phyloP scores from a whole-genome alignment of 2,329 filamentous ascomycete species.

The Aspergillus chevalieri region DNA sequence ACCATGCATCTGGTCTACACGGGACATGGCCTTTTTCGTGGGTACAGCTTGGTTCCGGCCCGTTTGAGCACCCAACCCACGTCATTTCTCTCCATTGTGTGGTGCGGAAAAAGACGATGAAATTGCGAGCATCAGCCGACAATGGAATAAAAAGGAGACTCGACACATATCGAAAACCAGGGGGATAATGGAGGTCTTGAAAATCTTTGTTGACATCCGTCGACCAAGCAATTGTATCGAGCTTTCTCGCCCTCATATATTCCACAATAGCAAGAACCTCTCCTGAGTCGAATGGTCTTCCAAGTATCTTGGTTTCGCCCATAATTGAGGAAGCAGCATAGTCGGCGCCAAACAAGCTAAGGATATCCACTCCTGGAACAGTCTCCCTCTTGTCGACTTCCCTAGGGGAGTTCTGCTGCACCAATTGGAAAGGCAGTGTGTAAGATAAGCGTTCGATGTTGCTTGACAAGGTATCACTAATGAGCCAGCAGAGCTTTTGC shows the following conservation, averaged over 20 bases:
- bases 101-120: slow-evolving; percentile 79
- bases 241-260: slow-evolving; percentile 67
- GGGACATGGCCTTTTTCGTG: slow-evolving; percentile 70
- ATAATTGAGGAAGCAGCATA: slow-evolving; percentile 75
- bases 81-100: slow-evolving; percentile 75
- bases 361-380: slow-evolving; percentile 73
- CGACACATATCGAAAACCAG: slow-evolving; percentile 69
- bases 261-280: slow-evolving; percentile 77
- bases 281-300: slow-evolving; percentile 66
- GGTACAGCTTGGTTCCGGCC: slow-evolving; percentile 59
- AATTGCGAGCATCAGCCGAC: slow-evolving; percentile 66
- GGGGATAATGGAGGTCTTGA: slow-evolving; percentile 69
- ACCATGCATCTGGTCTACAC: slow-evolving; percentile 77
- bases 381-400: slow-evolving; percentile 79
- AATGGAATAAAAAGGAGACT: slow-evolving; percentile 75
- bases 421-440: slow-evolving; percentile 69
- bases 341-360: slow-evolving; percentile 77
- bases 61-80: slow-evolving; percentile 35
- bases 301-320: slow-evolving; percentile 78
- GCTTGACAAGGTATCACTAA: slow-evolving; percentile 73
- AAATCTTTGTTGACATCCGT: slow-evolving; percentile 70
- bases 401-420: slow-evolving; percentile 69
- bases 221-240: slow-evolving; percentile 68
- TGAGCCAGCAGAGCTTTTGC: slow-evolving; percentile 80
- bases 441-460: slow-evolving; percentile 84